Conservation (phyloP, 1,284 basidiomycete genomes). For the Fomitiporia mediterranea region DNA sequence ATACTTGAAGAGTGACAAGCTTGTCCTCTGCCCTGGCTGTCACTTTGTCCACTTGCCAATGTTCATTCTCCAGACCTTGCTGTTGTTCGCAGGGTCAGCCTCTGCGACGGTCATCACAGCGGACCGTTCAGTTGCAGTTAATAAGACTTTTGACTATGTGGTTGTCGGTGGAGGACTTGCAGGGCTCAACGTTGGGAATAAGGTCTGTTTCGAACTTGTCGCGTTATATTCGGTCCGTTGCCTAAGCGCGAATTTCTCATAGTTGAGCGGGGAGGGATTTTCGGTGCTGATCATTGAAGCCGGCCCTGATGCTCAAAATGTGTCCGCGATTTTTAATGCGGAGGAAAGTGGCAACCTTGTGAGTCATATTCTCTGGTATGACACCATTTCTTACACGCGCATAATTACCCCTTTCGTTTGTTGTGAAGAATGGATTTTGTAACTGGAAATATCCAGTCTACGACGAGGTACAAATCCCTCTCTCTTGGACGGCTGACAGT, state of each 20-base stretch:
- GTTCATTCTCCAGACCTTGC: not conserved
- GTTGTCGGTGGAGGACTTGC: slow-evolving; percentile 44
- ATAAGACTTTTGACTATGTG: slow-evolving; percentile 39
- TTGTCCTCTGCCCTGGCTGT: not conserved
- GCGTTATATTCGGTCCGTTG: not conserved
- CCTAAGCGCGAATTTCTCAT: not conserved
- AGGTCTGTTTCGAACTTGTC: slow-evolving; percentile 27
- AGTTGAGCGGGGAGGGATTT: slow-evolving; percentile 17
- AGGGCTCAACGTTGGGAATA: slow-evolving; percentile 36
- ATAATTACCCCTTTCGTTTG: not conserved
- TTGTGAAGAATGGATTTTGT: slow-evolving; percentile 12
- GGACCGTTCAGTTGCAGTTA: slow-evolving; percentile 4
- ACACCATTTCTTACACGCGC: not conserved
- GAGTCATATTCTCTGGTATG: not conserved
- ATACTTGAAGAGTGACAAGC: too few species aligned
- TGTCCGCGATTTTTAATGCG: slow-evolving; percentile 9
- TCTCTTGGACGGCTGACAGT: slow-evolving; percentile 15
- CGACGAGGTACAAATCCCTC: slow-evolving; percentile 3
- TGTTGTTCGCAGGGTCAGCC: not conserved
- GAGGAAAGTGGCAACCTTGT: slow-evolving; percentile 12
- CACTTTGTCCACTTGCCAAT: not conserved
- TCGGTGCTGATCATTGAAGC: slow-evolving; percentile 25
- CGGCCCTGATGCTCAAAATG: slow-evolving; percentile 18
- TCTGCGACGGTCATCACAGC: slow-evolving; percentile 12
- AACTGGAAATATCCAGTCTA: slow-evolving; percentile 17